These are phyloP conservation scores for Oryza glaberrima DNA, from an alignment of 176 grass and related monocot genomes.

Conservation along the genomic window DNA sequence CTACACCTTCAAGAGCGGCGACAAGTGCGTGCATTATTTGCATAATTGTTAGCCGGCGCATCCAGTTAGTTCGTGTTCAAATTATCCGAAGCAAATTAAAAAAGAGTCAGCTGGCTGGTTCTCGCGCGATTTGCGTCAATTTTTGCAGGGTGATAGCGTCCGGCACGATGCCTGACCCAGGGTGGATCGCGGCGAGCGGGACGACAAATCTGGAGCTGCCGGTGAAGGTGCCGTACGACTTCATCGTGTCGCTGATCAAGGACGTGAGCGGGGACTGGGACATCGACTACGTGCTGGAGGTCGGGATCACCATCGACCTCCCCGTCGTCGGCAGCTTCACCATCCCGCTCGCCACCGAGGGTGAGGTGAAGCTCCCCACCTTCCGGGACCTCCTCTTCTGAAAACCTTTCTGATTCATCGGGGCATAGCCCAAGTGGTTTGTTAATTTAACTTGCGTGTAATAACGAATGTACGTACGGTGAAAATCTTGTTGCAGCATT, in stretches of 20 bases:
- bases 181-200: conserved; percentile 65
- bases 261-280: conserved; percentile 79
- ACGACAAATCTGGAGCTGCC: conserved; percentile 73
- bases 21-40: conserved; percentile 35
- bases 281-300: conserved; percentile 71
- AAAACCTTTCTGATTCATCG: not conserved
- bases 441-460: not conserved
- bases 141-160: conserved; percentile 56
- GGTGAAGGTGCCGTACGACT: conserved; percentile 78
- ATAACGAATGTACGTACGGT: not conserved
- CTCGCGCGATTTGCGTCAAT: too few relatives aligned
- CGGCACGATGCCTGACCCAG: conserved; percentile 74
- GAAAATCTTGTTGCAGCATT: not conserved
- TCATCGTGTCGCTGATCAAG: conserved; percentile 59
- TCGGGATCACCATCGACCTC: conserved; percentile 72
- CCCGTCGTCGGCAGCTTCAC: conserved; percentile 78
- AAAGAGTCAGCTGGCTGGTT: not conserved
- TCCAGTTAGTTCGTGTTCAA: not conserved
- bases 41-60: not conserved
- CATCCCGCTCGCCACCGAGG: conserved; percentile 68
- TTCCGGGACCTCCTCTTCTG: conserved; percentile 69
- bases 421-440: not conserved
- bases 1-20: conserved; percentile 67
- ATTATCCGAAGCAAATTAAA: not conserved
- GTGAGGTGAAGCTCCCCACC: conserved; percentile 84